Evolutionary conservation across 805 yeast genomes (phyloP).

Genomic region (Kluyveromyces nonfermentans): DNA sequence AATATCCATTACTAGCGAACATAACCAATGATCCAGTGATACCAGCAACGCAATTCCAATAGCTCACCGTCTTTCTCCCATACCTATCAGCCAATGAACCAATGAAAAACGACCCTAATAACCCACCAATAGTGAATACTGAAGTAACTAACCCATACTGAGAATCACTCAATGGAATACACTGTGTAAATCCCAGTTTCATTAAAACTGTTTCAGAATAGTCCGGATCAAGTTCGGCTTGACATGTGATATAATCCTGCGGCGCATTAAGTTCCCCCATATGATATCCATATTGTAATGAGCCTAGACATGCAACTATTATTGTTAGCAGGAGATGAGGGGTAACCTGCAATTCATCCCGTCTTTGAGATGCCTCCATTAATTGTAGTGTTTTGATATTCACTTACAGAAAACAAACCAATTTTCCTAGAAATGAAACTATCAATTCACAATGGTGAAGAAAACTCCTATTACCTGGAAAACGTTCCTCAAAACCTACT

Average conservation of each 20-base stretch:
- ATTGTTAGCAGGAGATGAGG: slow-evolving; percentile 31
- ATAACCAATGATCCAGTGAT: slow-evolving; percentile 56
- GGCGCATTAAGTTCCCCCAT: slow-evolving; percentile 94
- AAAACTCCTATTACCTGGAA: too few relatives aligned
- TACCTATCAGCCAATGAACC: slow-evolving; percentile 56
- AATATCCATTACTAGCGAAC: slow-evolving; percentile 38
- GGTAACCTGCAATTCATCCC: not conserved
- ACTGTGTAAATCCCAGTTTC: slow-evolving; percentile 40
- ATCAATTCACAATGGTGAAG: too few relatives aligned
- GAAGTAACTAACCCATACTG: slow-evolving; percentile 70
- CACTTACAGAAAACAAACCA: not conserved
- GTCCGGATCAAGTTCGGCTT: slow-evolving; percentile 15
- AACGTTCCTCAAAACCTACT: too few relatives aligned
- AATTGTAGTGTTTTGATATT: not conserved
- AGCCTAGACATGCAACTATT: slow-evolving; percentile 59
- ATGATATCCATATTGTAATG: slow-evolving; percentile 89
- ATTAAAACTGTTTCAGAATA: slow-evolving; percentile 33
- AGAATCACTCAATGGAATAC: slow-evolving; percentile 49
- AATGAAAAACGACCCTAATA: slow-evolving; percentile 62
- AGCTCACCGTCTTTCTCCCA: slow-evolving; percentile 53
- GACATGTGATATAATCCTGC: slow-evolving; percentile 57
- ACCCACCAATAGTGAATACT: slow-evolving; percentile 78
- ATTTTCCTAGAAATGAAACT: too few relatives aligned
- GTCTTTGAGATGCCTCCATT: not conserved
- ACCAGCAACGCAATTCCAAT: slow-evolving; percentile 44